Evolutionary conservation across 2,329 filamentous ascomycete species (phyloP), one percentile per base, ranked within the genome.

Genomic region (Penicillium sp.): DNA sequence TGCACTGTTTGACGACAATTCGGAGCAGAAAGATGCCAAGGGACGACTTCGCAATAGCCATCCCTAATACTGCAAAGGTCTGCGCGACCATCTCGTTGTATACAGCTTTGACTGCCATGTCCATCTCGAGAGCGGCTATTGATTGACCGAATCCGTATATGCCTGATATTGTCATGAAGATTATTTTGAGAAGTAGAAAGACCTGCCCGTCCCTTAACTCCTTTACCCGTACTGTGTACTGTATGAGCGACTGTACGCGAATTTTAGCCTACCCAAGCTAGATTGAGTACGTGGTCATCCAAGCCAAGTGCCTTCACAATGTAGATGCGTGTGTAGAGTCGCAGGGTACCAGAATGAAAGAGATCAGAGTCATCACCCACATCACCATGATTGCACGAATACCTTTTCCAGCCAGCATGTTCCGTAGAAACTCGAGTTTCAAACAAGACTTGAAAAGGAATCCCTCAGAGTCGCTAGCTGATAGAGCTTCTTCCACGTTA

Each of bases 21-120:
- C 77, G 73, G 2, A 78, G 63, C 8, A 80, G 57, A 53, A 80
- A 79, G 8, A 78, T 69, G 0, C 75, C 77, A 0, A 80, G 64
- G 0, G 77, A 78, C 52, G 67, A 61, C 38, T 80, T 80, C 0
- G 77, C 74, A 6, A 75, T 64, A 5, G 73, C 74, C 69, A 78
- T 80, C 12, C 75, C 77, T 1, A 77, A 50, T 5, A 80, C 65
- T 0, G 73, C 73, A 35, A 80, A 78, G 0, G 71, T 76, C 71
- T 63, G 68, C 70, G 20, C 76, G 34, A 69, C 31, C 57, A 65
- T 60, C 31, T 66, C 64, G 11, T 37, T 55, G 25, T 67, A 65
- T 0, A 66, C 17, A 67, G 75, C 73, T 0, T 63, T 43, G 1
- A 69, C 67, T 2, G 67, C 48, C 6, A 71, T 59, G 7, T 71